Conservation (phyloP, 2,329 filamentous ascomycete genomes). For the Penicillium italicum region DNA sequence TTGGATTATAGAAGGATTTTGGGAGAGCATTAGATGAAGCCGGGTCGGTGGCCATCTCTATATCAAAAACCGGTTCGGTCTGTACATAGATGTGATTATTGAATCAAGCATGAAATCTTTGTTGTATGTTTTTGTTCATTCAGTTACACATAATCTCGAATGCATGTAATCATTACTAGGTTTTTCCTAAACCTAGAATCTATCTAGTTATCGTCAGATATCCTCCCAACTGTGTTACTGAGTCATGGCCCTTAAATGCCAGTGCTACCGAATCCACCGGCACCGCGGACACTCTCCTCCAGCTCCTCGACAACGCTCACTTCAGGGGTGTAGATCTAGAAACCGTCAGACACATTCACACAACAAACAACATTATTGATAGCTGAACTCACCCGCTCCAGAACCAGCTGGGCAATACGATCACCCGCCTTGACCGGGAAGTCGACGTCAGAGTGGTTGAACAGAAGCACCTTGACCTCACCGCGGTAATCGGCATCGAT, state of each 20-base stretch:
- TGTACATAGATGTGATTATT: conserved; percentile 14
- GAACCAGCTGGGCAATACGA: conserved; percentile 84
- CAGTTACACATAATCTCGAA: background rate
- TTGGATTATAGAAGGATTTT: background rate
- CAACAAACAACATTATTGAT: background rate
- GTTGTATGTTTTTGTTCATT: background rate
- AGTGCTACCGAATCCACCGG: conserved; percentile 88
- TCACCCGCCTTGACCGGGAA: conserved; percentile 82
- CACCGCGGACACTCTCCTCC: conserved; percentile 84
- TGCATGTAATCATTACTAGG: conserved; percentile 1
- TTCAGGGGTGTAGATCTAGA: conserved; percentile 80
- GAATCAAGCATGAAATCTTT: background rate
- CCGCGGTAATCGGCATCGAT: conserved; percentile 98
- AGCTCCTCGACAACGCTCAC: conserved; percentile 85
- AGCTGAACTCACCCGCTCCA: conserved; percentile 64
- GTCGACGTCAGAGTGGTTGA: conserved; percentile 82
- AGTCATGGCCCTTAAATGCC: conserved; percentile 44
- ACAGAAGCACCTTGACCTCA: conserved; percentile 88
- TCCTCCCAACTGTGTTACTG: background rate
- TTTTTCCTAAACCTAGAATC: background rate
- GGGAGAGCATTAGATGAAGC: background rate
- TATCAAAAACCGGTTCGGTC: background rate
- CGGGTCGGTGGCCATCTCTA: background rate
- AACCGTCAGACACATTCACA: conserved; percentile 1
- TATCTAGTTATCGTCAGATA: background rate